A percentile compares a stretch with the other conserved stretches of the same genome.
Evolutionary conservation across 805 yeast genomes (phyloP).

Genomic region (Ogataea ramenticola): DNA sequence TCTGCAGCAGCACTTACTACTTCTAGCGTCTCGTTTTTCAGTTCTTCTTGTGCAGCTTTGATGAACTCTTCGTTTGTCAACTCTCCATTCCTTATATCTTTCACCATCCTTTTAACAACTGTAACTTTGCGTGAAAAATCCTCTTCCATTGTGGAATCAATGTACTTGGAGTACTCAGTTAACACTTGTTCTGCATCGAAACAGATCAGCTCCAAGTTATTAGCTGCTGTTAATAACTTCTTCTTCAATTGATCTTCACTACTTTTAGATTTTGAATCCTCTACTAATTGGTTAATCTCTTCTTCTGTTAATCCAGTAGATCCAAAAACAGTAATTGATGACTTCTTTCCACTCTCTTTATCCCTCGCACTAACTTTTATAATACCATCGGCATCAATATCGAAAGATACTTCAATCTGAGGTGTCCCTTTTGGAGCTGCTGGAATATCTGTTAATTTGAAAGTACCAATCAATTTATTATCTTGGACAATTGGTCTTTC

Average conservation of each 20-base stretch:
- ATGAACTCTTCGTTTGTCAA: slow-evolving; percentile 21
- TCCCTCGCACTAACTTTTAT: slow-evolving; percentile 93
- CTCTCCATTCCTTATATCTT: slow-evolving; percentile 23
- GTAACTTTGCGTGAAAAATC: slow-evolving; percentile 13
- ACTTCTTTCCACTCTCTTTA: slow-evolving; percentile 88
- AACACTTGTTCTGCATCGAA: slow-evolving; percentile 30
- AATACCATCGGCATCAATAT: slow-evolving; percentile 95
- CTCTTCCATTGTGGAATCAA: slow-evolving; percentile 10
- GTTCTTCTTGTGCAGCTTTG: slow-evolving; percentile 28
- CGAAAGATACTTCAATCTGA: slow-evolving; percentile 87
- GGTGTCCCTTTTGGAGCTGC: slow-evolving; percentile 88
- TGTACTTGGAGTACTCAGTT: slow-evolving; percentile 13
- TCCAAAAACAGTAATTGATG: slow-evolving; percentile 94
- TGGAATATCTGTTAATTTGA: slow-evolving; percentile 85
- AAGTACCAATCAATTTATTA: slow-evolving; percentile 92
- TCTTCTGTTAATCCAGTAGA: slow-evolving; percentile 86
- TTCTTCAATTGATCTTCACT: slow-evolving; percentile 53
- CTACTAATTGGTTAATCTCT: slow-evolving; percentile 87
- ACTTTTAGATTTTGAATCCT: slow-evolving; percentile 83
- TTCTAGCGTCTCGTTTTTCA: slow-evolving; percentile 21
- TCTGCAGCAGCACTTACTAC: slow-evolving; percentile 23
- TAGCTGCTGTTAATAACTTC: slow-evolving; percentile 66
- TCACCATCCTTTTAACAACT: slow-evolving; percentile 21
- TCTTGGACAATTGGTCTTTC: slow-evolving; percentile 94
- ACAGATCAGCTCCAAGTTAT: slow-evolving; percentile 37